Percentiles rank a stretch among this genome's conserved stretches.
Evolutionary conservation across 805 yeast species (phyloP).

Genomic region (Maudiozyma serrabonitensis): DNA sequence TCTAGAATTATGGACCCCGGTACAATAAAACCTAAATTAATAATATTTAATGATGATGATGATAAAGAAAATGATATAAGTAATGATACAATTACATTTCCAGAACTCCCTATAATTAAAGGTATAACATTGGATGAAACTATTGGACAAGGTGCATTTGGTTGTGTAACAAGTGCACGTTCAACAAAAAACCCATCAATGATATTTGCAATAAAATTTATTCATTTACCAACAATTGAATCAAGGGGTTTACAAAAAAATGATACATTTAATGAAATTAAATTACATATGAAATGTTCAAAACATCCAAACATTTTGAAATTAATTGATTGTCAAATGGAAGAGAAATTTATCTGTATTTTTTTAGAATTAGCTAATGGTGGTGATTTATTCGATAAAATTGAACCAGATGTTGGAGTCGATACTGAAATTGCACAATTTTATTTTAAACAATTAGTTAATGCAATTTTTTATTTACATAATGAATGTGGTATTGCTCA

Average conservation of each 20-base stretch:
- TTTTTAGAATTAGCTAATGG: conserved; percentile 61
- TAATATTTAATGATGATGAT: neutral
- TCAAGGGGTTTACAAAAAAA: conserved; percentile 31
- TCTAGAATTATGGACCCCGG: neutral
- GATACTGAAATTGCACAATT: conserved; percentile 58
- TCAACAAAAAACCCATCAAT: conserved; percentile 29
- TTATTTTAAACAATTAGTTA: conserved; percentile 55
- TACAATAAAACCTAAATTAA: neutral
- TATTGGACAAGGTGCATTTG: conserved; percentile 62
- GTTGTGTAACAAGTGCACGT: conserved; percentile 46
- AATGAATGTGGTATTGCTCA: conserved; percentile 56
- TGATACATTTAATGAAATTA: conserved; percentile 43
- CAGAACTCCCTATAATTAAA: conserved; percentile 36
- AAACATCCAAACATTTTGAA: conserved; percentile 52
- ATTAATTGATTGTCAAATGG: conserved; percentile 44
- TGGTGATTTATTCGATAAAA: conserved; percentile 72
- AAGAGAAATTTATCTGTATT: conserved; percentile 50
- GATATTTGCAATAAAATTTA: conserved; percentile 49
- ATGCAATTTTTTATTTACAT: conserved; percentile 54
- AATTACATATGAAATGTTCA: conserved; percentile 49
- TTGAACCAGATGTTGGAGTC: conserved; percentile 66
- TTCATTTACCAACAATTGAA: conserved; percentile 35
- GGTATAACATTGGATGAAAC: conserved; percentile 41
- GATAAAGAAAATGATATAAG: neutral
- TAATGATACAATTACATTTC: neutral